Base-by-base conservation (phyloP, 805 yeast species). In the Metschnikowia koreensis region DNA sequence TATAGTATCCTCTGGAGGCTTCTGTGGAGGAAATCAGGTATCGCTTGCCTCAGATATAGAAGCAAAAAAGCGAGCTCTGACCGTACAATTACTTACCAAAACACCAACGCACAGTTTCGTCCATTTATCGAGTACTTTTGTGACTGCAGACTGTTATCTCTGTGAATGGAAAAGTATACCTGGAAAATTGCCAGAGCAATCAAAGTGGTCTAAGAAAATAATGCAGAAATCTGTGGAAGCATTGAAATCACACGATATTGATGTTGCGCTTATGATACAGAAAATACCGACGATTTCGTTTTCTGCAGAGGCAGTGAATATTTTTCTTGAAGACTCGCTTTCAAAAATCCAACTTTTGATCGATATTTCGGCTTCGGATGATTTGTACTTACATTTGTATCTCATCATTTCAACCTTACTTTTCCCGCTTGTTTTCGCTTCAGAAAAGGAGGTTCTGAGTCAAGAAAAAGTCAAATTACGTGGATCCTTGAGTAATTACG, bases 381-480 rank as follows among this genome's bases (percentile, higher is more conserved):
- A 17, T 5, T 48, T 43, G 27, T 70, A 66, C 49, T 58, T 68
- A 48, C 63, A 63, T 33, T 48, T 71, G 9, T 71, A 68, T 48
- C 56, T 69, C 22, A 54, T 67, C 16, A 57, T 71, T 8, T 48
- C 68, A 11, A 41, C 67, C 11, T 69, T 69, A 49, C 49, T 71
- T 8, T 54, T 69, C 28, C 76, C 76, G 2, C 56, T 60, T 46
- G 56, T 73, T 39, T 54, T 71, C 44, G 58, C 48, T 6, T 49
- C 44, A 3, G 45, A 49, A 8, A 15, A 33, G 16, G 52, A 49
- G 34, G 11, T 49, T 7, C 11, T 40, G 4, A 4, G 13, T 6
- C 11, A 2, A 7, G 15, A 27, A n/a, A 49, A 49, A 39, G 10
- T 15, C 26, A 12, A 26, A 36, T 36, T 49, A 8, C 52, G 48